These are phyloP conservation scores for Yamadazyma sp. DNA, from an alignment of 805 yeast genomes.

Conservation along the genomic window DNA sequence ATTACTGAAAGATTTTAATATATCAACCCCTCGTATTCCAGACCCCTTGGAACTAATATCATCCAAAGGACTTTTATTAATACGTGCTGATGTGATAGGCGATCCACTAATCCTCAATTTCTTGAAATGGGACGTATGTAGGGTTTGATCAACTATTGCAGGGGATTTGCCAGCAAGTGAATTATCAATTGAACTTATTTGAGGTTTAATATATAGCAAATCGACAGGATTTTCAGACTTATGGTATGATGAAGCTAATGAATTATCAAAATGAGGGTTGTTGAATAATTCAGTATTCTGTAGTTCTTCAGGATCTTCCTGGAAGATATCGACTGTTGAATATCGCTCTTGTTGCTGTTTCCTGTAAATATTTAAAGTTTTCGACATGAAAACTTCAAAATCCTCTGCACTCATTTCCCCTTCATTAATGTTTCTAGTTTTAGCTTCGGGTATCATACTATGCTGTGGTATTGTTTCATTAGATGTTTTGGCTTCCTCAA, in stretches of 20 bases:
- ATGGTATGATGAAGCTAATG: constrained; percentile 12
- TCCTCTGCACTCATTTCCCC: constrained; percentile 17
- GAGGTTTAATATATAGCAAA: constrained; percentile 12
- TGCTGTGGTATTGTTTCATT: no score
- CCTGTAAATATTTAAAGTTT: constrained; percentile 31
- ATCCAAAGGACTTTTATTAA: neutral
- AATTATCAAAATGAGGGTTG: constrained; percentile 11
- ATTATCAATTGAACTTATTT: neutral
- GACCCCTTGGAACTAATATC: no score
- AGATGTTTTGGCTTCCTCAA: no score
- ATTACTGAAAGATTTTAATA: constrained; percentile 2
- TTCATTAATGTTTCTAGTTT: neutral
- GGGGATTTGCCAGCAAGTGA: constrained; percentile 22
- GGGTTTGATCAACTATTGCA: constrained; percentile 35
- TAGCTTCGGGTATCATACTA: neutral
- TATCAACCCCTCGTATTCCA: no score
- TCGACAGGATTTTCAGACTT: constrained; percentile 16
- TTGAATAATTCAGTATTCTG: constrained; percentile 6
- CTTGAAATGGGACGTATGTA: constrained; percentile 38
- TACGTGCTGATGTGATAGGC: constrained; percentile 27
- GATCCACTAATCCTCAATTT: constrained; percentile 40
- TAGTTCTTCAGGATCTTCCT: constrained; percentile 2
- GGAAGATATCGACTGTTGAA: constrained; percentile 11
- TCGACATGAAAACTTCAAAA: constrained; percentile 33
- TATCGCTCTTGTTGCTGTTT: constrained; percentile 19